phyloP scores from a whole-genome alignment of 225 moss, liverwort and hornwort species.

The Sphagnum tenellum region DNA sequence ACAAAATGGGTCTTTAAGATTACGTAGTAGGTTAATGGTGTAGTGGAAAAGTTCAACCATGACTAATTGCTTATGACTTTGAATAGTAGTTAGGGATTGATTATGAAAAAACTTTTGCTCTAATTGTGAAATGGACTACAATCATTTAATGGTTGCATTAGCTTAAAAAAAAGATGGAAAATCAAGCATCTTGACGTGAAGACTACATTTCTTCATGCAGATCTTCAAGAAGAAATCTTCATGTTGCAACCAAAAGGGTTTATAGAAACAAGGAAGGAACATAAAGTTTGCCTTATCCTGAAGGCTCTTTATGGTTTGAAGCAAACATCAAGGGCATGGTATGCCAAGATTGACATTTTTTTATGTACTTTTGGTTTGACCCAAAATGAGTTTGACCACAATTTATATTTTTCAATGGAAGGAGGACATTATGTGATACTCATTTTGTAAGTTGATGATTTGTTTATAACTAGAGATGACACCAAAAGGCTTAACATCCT shows the following conservation, averaged over 20 bases:
- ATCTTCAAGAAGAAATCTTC: conserved; percentile 3
- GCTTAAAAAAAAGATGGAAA: not conserved
- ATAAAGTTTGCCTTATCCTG: not conserved
- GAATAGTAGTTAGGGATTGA: not conserved
- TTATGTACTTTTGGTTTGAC: no score
- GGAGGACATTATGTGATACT: no score
- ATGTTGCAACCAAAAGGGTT: conserved; percentile 6
- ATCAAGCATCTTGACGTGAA: not conserved
- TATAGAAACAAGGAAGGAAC: not conserved
- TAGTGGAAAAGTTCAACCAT: not conserved
- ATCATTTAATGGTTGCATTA: not conserved
- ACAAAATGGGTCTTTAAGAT: conserved; percentile 6
- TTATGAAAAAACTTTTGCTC: conserved; percentile 2
- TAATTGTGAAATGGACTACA: conserved; percentile 4
- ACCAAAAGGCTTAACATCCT: no score
- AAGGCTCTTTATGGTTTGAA: conserved; percentile 5
- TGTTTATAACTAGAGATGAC: no score
- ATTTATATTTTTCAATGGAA: no score
- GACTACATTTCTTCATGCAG: conserved; percentile 8
- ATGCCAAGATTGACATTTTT: not conserved
- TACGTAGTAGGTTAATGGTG: not conserved
- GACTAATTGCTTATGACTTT: conserved; percentile 4
- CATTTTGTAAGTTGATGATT: no score
- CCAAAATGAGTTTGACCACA: no score
- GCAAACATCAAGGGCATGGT: conserved; percentile 7